Evolutionary conservation across 495 filamentous ascomycete genomes (phyloP).

Genomic region (Thermothielavioides terrestris): DNA sequence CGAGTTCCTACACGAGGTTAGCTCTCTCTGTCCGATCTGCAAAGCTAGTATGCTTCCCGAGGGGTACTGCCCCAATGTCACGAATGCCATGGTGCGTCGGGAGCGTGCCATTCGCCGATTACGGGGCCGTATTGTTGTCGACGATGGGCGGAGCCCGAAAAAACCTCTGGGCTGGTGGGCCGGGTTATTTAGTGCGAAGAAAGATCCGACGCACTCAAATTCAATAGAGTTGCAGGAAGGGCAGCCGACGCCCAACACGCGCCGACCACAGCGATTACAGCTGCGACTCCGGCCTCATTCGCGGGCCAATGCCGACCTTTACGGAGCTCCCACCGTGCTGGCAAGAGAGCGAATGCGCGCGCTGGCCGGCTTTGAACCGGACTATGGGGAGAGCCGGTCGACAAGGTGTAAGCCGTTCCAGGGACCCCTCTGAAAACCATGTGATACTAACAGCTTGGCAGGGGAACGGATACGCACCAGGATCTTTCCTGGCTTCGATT

Average conservation of each 20-base stretch:
- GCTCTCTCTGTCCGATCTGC: constrained; percentile 80
- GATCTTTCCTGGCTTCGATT: constrained; percentile 23
- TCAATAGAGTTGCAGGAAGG: constrained; percentile 10
- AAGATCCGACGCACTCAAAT: background rate
- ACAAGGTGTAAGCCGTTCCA: constrained; percentile 16
- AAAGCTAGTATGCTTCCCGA: constrained; percentile 63
- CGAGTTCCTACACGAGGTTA: constrained; percentile 58
- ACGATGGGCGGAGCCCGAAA: constrained; percentile 2
- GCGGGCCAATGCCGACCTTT: background rate
- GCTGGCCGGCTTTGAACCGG: constrained; percentile 20
- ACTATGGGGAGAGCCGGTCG: constrained; percentile 10
- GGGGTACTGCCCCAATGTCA: constrained; percentile 61
- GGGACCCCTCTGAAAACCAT: background rate
- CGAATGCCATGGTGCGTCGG: constrained; percentile 73
- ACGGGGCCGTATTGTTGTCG: constrained; percentile 17
- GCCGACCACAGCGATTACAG: constrained; percentile 1
- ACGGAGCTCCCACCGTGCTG: constrained; percentile 2
- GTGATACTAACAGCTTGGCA: background rate
- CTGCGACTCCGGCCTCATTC: background rate
- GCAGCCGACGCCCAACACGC: background rate
- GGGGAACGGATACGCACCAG: constrained; percentile 18
- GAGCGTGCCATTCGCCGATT: constrained; percentile 51
- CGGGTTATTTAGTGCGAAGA: constrained; percentile 6
- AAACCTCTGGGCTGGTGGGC: constrained; percentile 8
- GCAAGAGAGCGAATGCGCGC: constrained; percentile 26